Percentiles rank a stretch among this genome's conserved stretches.
phyloP scores from a whole-genome alignment of 225 moss, liverwort and hornwort species.

The Thuidium tamariscinum region DNA sequence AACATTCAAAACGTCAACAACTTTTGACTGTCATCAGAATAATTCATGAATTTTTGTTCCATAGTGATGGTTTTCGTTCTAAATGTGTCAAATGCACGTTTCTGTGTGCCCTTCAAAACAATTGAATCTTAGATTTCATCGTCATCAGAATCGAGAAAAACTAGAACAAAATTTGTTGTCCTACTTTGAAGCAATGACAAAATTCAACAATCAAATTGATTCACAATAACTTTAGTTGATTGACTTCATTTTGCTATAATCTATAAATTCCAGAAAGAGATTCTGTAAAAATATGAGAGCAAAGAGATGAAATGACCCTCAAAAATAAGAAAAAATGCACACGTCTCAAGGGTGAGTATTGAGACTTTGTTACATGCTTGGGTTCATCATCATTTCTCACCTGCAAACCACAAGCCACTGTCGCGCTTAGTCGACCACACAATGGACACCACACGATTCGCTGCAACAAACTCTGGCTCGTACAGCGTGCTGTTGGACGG shows the following conservation, averaged over 20 bases:
- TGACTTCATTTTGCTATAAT: neutral
- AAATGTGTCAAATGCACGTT: too few species aligned
- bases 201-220: too few species aligned
- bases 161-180: too few species aligned
- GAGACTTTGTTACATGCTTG: neutral
- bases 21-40: too few species aligned
- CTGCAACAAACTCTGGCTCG: slow-evolving; percentile 61
- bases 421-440: slow-evolving; percentile 97
- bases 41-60: too few species aligned
- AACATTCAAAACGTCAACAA: too few species aligned
- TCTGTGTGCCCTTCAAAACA: too few species aligned
- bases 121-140: too few species aligned
- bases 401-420: slow-evolving; percentile 88
- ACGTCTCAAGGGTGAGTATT: neutral
- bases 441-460: slow-evolving; percentile 66
- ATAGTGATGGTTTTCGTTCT: too few species aligned
- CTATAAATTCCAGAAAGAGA: neutral
- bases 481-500: slow-evolving; percentile 42
- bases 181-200: too few species aligned
- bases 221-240: neutral
- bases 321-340: neutral
- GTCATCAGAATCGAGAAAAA: too few species aligned
- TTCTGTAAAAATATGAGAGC: neutral
- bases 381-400: neutral
- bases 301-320: neutral